Evolutionary conservation across 1,139 yeast species (phyloP).

Genomic region (Yamadazyma epiphylla): DNA sequence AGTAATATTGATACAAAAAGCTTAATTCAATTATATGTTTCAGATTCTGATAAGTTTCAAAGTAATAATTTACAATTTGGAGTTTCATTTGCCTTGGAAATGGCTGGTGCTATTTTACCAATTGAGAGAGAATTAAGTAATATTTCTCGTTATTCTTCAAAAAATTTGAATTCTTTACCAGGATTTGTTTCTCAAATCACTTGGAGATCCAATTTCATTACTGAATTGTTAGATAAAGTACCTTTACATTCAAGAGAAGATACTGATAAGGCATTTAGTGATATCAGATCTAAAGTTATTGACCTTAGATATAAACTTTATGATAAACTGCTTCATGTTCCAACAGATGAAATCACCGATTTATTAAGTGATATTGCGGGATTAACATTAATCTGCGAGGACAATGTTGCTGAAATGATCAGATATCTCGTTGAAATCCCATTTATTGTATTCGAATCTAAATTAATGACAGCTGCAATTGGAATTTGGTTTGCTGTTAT

Average conservation of each 20-base stretch:
- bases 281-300: conserved; percentile 14
- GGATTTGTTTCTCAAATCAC: conserved; percentile 75
- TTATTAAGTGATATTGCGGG: conserved; percentile 50
- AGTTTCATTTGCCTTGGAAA: conserved; percentile 82
- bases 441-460: conserved; percentile 58
- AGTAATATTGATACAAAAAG: conserved; percentile 75
- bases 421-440: conserved; percentile 68
- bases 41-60: conserved; percentile 38
- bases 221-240: conserved; percentile 34
- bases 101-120: conserved; percentile 71
- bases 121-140: conserved; percentile 56
- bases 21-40: conserved; percentile 67
- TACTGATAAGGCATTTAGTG: conserved; percentile 24
- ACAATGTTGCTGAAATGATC: conserved; percentile 48
- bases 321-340: conserved; percentile 12
- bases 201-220: conserved; percentile 59
- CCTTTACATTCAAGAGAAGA: conserved; percentile 31
- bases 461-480: conserved; percentile 62
- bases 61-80: conserved; percentile 60
- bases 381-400: conserved; percentile 42
- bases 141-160: conserved; percentile 22
- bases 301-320: conserved; percentile 12
- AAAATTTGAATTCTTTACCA: conserved; percentile 57
- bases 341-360: conserved; percentile 31
- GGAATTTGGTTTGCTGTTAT: conserved; percentile 80